Base-by-base conservation (phyloP, 805 yeast species). In the Yarrowia sp. region DNA sequence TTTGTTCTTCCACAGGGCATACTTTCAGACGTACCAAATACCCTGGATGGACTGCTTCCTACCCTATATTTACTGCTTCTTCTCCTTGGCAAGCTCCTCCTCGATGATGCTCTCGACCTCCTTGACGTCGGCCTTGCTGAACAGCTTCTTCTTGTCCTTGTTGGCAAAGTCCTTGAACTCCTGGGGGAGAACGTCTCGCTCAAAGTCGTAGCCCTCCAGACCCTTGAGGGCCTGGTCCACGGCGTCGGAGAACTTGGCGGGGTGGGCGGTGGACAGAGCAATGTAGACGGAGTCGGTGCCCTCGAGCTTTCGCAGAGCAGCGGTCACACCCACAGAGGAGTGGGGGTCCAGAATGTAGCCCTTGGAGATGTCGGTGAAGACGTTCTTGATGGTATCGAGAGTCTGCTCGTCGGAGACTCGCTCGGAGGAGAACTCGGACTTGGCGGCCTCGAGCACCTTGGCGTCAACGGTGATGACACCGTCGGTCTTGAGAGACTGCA, bases 181-280 rank as follows among this genome's bases (percentile, higher is more conserved):
- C 38, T 83, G 91, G 46, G 99, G 98, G 69, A 95, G 84, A 22
- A 95, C 98, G 73, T 91, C 92, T 61, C 83, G 83, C 75, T 92
- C 97, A 76, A 95, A 95, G 4, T 92, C 86, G 81, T 95, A 95
- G 22, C 86, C 92, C 12, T 83, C 85, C 71, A 87, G 83, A 0
- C 83, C 83, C 56, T 79, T 77, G 72, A 95, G 83, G 2, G 98
- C 92, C 74, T 85, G 81, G 78, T 93, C 89, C 35, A 95, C 99
- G 64, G 97, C 99, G 72, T 92, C 98, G 35, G 97, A 91, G 76
- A 95, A 95, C 81, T 95, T 95, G 70, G 99, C 99, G 52, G 99
- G 99, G 78, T 95, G 99, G 9, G 99, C 99, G 59, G 99, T 95
- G 11, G 98, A 90, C 70, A 95, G 85, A 5, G 97, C 90, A 55